These are phyloP conservation scores for Pogostemon cablin DNA, from an alignment of 257 asterid species.

Conservation along the genomic window DNA sequence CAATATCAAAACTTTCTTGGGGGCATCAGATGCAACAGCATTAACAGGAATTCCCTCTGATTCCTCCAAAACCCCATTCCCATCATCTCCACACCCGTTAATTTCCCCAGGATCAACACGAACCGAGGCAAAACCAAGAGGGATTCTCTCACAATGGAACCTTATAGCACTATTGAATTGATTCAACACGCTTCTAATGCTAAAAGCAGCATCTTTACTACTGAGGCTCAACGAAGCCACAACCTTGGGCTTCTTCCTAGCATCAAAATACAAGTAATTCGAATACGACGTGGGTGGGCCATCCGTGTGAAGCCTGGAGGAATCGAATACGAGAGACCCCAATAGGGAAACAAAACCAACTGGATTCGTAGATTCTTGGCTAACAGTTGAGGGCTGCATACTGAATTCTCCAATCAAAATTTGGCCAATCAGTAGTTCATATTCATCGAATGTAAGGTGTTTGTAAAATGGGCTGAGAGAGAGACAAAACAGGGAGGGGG, in stretches of 20 bases:
- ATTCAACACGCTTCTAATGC: slow-evolving; percentile 52
- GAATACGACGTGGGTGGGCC: slow-evolving; percentile 42
- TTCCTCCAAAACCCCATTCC: slow-evolving; percentile 53
- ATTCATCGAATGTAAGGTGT: slow-evolving; percentile 29
- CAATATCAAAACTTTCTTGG: slow-evolving; percentile 82
- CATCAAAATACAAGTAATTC: slow-evolving; percentile 58
- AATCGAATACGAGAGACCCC: slow-evolving; percentile 52
- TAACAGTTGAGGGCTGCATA: slow-evolving; percentile 81
- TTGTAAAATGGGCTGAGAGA: slow-evolving; percentile 34
- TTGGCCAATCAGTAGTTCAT: no score
- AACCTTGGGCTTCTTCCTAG: slow-evolving; percentile 48
- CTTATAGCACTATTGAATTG: slow-evolving; percentile 74
- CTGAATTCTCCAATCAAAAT: background rate
- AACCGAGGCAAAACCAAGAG: slow-evolving; percentile 82
- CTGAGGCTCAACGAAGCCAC: slow-evolving; percentile 70
- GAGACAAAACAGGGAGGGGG: background rate
- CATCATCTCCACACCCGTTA: slow-evolving; percentile 58
- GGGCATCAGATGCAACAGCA: slow-evolving; percentile 44
- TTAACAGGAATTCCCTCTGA: slow-evolving; percentile 47
- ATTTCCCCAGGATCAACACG: slow-evolving; percentile 51
- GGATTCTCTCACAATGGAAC: slow-evolving; percentile 78
- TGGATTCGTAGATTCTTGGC: slow-evolving; percentile 66
- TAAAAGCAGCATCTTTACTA: slow-evolving; percentile 56
- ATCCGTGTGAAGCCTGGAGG: slow-evolving; percentile 43
- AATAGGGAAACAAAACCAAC: slow-evolving; percentile 54